These are phyloP conservation scores for Emmonsiellopsis sp. DNA, from an alignment of 2,329 filamentous ascomycete genomes.

Conservation along the genomic window DNA sequence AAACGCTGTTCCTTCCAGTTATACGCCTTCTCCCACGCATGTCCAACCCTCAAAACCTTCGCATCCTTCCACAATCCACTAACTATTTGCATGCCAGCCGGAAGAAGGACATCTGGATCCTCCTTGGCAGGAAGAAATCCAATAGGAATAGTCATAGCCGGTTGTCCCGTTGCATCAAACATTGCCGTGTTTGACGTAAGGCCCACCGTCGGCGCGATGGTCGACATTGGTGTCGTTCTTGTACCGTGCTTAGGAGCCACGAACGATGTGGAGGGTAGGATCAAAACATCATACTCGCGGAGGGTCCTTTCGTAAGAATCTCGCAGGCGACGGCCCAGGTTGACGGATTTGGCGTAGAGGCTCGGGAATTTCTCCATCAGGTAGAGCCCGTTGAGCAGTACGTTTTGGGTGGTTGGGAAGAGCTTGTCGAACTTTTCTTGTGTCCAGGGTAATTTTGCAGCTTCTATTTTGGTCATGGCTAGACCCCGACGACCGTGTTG, in stretches of 20 bases:
- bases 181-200: neutral
- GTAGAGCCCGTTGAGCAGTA: slow-evolving; percentile 33
- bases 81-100: neutral
- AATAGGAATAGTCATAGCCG: neutral
- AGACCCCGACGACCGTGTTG: slow-evolving; percentile 41
- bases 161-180: neutral
- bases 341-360: slow-evolving; percentile 34
- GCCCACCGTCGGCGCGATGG: neutral
- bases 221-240: neutral
- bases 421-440: slow-evolving; percentile 41
- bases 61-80: neutral
- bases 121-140: neutral
- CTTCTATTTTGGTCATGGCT: slow-evolving; percentile 43
- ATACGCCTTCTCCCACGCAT: neutral
- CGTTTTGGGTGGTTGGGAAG: slow-evolving; percentile 37
- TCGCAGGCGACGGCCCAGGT: slow-evolving; percentile 29
- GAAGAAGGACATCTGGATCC: neutral
- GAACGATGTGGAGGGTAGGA: slow-evolving; percentile 28
- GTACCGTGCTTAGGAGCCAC: neutral
- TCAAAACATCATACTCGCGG: slow-evolving; percentile 29
- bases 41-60: neutral
- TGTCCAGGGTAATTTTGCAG: slow-evolving; percentile 39
- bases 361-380: slow-evolving; percentile 30
- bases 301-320: slow-evolving; percentile 35
- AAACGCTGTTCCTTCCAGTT: neutral